These are phyloP conservation scores for Grigorovia yakushimaensis DNA, from an alignment of 805 yeast species.

Conservation along the genomic window DNA sequence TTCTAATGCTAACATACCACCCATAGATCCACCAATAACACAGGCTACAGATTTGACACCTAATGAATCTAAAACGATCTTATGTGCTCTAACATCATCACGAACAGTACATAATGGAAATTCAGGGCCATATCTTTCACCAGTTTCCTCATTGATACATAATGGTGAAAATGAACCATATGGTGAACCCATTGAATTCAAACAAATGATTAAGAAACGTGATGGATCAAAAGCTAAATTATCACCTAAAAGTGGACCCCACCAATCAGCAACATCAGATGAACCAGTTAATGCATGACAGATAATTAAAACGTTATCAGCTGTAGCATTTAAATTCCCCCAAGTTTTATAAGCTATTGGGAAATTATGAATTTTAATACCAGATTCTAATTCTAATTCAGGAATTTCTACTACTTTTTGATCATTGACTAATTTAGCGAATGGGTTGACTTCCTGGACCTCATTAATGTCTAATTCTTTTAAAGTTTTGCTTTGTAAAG, in stretches of 20 bases:
- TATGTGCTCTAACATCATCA: slow-evolving; percentile 81
- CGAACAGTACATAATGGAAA: slow-evolving; percentile 91
- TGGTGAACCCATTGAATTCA: slow-evolving; percentile 92
- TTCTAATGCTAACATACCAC: slow-evolving; percentile 92
- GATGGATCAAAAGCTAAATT: slow-evolving; percentile 81
- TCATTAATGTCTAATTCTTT: slow-evolving; percentile 15
- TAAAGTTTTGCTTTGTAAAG: slow-evolving; percentile 9
- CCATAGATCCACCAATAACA: slow-evolving; percentile 97
- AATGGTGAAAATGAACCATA: slow-evolving; percentile 93
- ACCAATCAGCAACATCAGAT: slow-evolving; percentile 93
- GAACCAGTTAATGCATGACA: slow-evolving; percentile 96
- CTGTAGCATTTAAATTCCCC: slow-evolving; percentile 69
- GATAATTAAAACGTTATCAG: slow-evolving; percentile 75
- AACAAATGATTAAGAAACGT: slow-evolving; percentile 73
- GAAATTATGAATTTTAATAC: slow-evolving; percentile 55
- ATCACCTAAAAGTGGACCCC: slow-evolving; percentile 92
- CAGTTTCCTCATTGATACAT: slow-evolving; percentile 67
- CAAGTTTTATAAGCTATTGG: slow-evolving; percentile 95
- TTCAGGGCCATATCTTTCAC: slow-evolving; percentile 79
- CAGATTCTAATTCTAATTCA: slow-evolving; percentile 66
- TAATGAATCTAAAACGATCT: slow-evolving; percentile 62
- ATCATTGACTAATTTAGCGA: slow-evolving; percentile 55
- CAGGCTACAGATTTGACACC: slow-evolving; percentile 74
- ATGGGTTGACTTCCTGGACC: slow-evolving; percentile 42
- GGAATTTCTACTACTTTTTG: slow-evolving; percentile 79